Evolutionary conservation across 768 basidiomycete genomes (phyloP), one percentile per base, ranked within the genome.

Genomic region (Tulasnella sp.): DNA sequence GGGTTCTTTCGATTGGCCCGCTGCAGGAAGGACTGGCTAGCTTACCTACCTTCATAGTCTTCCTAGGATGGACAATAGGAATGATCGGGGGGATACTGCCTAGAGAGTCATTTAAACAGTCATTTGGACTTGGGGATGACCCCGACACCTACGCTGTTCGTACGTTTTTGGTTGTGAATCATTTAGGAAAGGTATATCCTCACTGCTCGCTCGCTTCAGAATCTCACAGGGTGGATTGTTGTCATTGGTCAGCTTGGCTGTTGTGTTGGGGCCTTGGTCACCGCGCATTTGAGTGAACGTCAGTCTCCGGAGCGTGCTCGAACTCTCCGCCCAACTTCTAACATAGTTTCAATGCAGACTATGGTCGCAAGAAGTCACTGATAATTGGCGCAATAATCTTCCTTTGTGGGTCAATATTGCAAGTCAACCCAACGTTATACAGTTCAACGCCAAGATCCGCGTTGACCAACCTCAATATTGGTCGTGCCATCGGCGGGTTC

Each of bases 161-260:
- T 72, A 34, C 71, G 71, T 42, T 72, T 72, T 72, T 24, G 34
- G 40, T 52, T 52, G 52, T 24, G 24, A 7, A 52, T 21, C 14
- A 24, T 31, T 8, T 18, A 19, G 19, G 14, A 42, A 36, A 31
- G 10, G 12, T n/a, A 42, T 19, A 21, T 21, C 24, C 18, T 36
- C 16, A 72, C 27, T 72, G 18, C 5, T 36, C n/a, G 1, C 36
- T 72, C 21, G 40, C 36, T 72, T 36, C 88, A 88, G 31, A 83
- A 87, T 77, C 80, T 90, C 39, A 85, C 85, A 52, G 89, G 89
- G 7, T 88, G 89, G 80, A 88, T 90, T 36, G 89, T 90, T n/a
- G 85, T 89, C 0, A 84, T 88, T 42, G 82, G 89, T 31, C 89
- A 89, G 78, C 88, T 85, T 4, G 88, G 89, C 3, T 88, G 86